Evolutionary conservation across 345 rosid species (phyloP), one percentile per base, ranked within the genome.

Genomic region (Combretum micranthum): DNA sequence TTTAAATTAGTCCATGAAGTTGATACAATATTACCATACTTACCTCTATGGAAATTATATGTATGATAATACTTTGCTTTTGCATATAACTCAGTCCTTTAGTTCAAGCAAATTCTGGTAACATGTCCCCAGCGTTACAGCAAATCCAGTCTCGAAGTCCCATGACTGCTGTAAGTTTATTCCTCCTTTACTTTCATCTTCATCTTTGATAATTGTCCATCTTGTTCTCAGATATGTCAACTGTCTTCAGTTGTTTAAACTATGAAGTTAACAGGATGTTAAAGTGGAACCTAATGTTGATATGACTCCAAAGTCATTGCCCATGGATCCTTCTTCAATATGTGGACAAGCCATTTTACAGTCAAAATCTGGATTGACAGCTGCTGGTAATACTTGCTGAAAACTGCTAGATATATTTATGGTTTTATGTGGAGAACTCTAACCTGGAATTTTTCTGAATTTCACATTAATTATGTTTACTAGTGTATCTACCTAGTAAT

Each of bases 301-400:
- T 51, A 66, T 71, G 56, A 60, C 74, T 42, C 81, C 76, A 50
- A 81, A 75, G 62, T 65, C 70, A 66, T 20, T 81, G 57, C 68
- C 78, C 4, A 51, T 59, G 72, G 86, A 84, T 72, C 74, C 79
- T 53, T 66, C 85, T 47, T 79, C 89, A 15, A 72, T 81, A 20
- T 81, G 76, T 65, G 83, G 86, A 52, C 86, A 72, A 63, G 76
- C 80, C 61, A 76, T 81, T 65, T 57, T 84, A 55, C 81, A 76
- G 49, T 73, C 86, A 44, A 84, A 79, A 69, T 72, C 84, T 49
- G 79, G 82, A 63, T 53, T 71, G 60, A 66, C 71, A 62, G 70
- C 76, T 64, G 74, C 83, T 52, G 82, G 82, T 84, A 76, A 62
- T 13, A 45, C 21, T 37, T 50, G 19, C 3, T 19, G 58, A 43